A percentile compares a stretch with the other conserved stretches of the same genome.
Conservation (phyloP, 1,139 yeast genomes). For the Magnusiomyces tetraspermus region DNA sequence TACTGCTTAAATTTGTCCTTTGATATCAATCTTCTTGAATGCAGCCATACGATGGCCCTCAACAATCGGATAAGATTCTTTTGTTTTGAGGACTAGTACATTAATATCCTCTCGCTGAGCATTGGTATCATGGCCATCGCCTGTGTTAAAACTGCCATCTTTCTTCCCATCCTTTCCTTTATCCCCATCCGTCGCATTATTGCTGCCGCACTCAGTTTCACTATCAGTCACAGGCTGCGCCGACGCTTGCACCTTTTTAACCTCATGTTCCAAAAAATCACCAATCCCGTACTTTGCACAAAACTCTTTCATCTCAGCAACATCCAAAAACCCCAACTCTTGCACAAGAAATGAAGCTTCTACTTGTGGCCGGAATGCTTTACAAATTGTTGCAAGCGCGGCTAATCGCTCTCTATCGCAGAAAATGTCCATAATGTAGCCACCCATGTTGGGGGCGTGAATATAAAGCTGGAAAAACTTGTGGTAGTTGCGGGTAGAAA, state of each 20-base stretch:
- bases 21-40: conserved; percentile 70
- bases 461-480: conserved; percentile 41
- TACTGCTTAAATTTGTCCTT: conserved; percentile 77
- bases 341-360: conserved; percentile 38
- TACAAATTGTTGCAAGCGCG: conserved; percentile 50
- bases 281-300: conserved; percentile 36
- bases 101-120: too few species aligned
- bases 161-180: background rate
- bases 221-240: background rate
- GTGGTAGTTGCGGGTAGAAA: conserved; percentile 44
- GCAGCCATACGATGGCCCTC: conserved; percentile 34
- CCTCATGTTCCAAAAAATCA: conserved; percentile 6
- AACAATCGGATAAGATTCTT: conserved; percentile 41
- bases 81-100: conserved; percentile 32
- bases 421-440: conserved; percentile 40
- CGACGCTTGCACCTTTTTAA: conserved; percentile 4
- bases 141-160: too few species aligned
- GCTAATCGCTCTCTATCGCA: conserved; percentile 49
- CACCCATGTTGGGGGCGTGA: conserved; percentile 36
- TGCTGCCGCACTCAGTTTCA: too few species aligned
- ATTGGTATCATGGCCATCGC: too few species aligned
- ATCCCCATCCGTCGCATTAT: background rate
- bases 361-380: conserved; percentile 47
- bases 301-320: conserved; percentile 35
- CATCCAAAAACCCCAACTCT: conserved; percentile 41